Evolutionary conservation across 139 green algal genomes (phyloP), one percentile per base, ranked within the genome.

Genomic region (Closterium sp.): DNA sequence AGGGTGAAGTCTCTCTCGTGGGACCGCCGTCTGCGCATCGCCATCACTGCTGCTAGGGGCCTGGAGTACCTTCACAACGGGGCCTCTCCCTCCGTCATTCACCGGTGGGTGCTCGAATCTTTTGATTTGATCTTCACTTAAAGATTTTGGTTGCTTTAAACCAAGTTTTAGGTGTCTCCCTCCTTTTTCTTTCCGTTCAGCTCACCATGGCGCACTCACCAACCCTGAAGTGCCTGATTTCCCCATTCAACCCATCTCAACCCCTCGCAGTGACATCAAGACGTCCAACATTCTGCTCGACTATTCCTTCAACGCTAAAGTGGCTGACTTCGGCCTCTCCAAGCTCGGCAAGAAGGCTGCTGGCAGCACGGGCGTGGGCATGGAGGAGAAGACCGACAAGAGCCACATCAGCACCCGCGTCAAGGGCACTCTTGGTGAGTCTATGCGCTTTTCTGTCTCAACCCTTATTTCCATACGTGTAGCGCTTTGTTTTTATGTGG

Each of bases 291-390:
- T 91, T 35, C 4, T 87, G 1, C 88, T 91, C 2, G 88, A 91
- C 66, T 84, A 35, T 36, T 3, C 4, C 1, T 90, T 90, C 87
- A 36, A 87, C 25, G 34, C 23, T n/a, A 90, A 92, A 76, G 89
- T 92, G 76, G 83, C 89, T 38, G 89, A 92, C 85, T 92, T 92
- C 28, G 89, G 89, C 7, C 89, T 87, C 16, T 92, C 89, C 35
- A 86, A 35, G 89, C 55, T 92, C 28, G 7, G 25, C n/a, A 83
- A 76, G 28, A 89, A 55, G 21, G 30, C 2, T n/a, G 16, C 55
- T 28, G 55, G 16, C 55, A 28, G 16, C 55, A 76, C 4, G 7
- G 55, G 55, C 55, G 4, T 76, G 55, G 55, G 55, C 55, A 19
- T 76, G 55, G 32, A 36, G 30, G 32, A 88, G 31, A 36, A 88